phyloP scores from a whole-genome alignment of 2,329 filamentous ascomycete species.

The Monosporascus ibericus region DNA sequence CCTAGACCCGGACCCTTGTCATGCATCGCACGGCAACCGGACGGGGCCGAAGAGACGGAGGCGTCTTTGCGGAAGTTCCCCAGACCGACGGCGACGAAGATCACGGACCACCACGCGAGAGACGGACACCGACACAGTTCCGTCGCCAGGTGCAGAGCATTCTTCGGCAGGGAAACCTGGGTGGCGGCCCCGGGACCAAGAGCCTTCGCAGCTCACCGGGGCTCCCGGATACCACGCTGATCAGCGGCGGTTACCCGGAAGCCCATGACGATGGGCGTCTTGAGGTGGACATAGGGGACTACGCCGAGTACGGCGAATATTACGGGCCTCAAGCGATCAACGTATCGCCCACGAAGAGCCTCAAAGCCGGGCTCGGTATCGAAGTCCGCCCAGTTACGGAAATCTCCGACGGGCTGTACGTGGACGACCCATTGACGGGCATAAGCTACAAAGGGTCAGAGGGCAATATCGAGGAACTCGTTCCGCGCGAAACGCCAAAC shows the following conservation, averaged over 20 bases:
- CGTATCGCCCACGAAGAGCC: conserved; percentile 9
- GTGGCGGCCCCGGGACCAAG: background rate
- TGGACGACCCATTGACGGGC: conserved; percentile 10
- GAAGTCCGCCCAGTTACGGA: conserved; percentile 12
- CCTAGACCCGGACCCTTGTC: background rate
- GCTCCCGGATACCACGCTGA: conserved; percentile 16
- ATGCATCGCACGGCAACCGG: conserved; percentile 11
- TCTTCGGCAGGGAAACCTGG: conserved; percentile 9
- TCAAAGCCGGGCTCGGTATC: conserved; percentile 13
- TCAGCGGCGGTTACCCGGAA: conserved; percentile 15
- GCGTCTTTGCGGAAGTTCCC: conserved; percentile 13
- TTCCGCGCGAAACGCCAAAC: background rate
- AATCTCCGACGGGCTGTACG: conserved; percentile 7
- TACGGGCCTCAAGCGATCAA: conserved; percentile 14
- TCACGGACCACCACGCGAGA: conserved; percentile 1
- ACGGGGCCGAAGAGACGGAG: conserved; percentile 3
- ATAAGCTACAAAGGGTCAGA: conserved; percentile 17
- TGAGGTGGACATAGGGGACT: conserved; percentile 14
- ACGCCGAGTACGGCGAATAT: conserved; percentile 10
- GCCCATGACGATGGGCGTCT: conserved; percentile 14
- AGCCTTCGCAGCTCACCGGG: conserved; percentile 14
- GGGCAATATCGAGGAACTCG: conserved; percentile 12
- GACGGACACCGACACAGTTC: conserved; percentile 11
- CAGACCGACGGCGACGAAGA: conserved; percentile 13
- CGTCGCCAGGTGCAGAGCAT: conserved; percentile 15